phyloP scores from a whole-genome alignment of 495 filamentous ascomycete species.

The Cryomyces antarcticus region DNA sequence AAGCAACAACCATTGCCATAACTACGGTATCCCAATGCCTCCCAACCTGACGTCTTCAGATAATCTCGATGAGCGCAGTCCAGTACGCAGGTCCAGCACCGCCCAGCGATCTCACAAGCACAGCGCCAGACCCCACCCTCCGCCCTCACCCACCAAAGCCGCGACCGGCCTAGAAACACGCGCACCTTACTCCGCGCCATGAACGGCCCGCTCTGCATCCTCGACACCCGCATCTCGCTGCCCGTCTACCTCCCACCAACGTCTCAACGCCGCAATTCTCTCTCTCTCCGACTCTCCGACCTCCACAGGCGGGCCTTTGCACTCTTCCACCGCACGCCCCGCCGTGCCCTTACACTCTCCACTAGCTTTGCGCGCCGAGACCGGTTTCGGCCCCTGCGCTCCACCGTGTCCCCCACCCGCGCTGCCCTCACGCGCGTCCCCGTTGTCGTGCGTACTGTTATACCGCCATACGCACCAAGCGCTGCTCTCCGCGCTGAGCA shows the following conservation, averaged over 20 bases:
- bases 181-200: no score
- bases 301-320: slow-evolving; percentile 45
- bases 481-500: slow-evolving; percentile 22
- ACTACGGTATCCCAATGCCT: no score
- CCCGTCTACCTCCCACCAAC: slow-evolving; percentile 27
- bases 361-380: slow-evolving; percentile 11
- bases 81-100: no score
- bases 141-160: no score
- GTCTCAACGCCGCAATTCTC: slow-evolving; percentile 32
- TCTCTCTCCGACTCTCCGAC: slow-evolving; percentile 35
- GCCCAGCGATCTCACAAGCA: no score
- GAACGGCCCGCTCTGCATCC: no score
- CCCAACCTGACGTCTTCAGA: no score
- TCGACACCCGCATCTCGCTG: neutral
- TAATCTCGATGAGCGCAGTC: no score
- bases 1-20: no score
- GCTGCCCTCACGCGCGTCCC: neutral
- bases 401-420: neutral
- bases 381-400: slow-evolving; percentile 1
- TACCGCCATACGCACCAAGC: slow-evolving; percentile 21
- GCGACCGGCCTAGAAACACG: no score
- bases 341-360: slow-evolving; percentile 1
- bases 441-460: neutral
- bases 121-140: no score
- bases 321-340: slow-evolving; percentile 22